Evolutionary conservation across 1,139 yeast species (phyloP), one percentile per base, ranked within the genome.

Genomic region (Pichia terricola): DNA sequence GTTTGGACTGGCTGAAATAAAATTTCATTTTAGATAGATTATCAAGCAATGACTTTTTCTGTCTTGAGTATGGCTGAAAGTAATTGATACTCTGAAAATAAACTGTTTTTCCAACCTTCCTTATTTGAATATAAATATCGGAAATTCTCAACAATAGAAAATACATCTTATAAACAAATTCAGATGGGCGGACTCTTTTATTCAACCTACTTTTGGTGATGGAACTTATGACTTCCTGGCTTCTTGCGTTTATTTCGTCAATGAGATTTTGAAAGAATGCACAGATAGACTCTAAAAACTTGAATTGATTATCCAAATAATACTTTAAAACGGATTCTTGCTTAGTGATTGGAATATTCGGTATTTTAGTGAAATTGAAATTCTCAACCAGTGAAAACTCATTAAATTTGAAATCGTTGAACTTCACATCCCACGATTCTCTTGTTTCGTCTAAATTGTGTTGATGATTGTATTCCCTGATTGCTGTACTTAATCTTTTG

Each of bases 1-100:
- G 76, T 67, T 75, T 58, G 11, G 74, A 58, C 4, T 67, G 61
- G 45, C 69, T 69, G 57, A 76, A 73, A 38, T 64, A 59, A 4
- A 68, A 72, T 34, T 72, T 73, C 50, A 73, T 60, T 22, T 61
- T 60, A 11, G 58, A 62, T 38, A 77, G 53, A 2, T 66, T 50
- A 4, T 37, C 49, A n/a, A 46, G 49, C 28, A 61, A 39, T 0
- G 39, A 35, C 27, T 53, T 59, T 36, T 51, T 53, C 1, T 48
- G 39, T 33, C 54, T 52, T 25, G 54, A 44, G 45, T 53, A 59
- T 9, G 56, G 55, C 11, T 52, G 47, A 40, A 60, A 54, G 38
- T 56, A 57, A 32, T 52, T 45, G 26, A 51, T 48, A 45, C 59
- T 58, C 43, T 58, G 58, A 37, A 50, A 51, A 38, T 56, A 61